These are phyloP conservation scores for Sugiyamaella boreocaroliniensis DNA, from an alignment of 805 yeast genomes.

Conservation along the genomic window DNA sequence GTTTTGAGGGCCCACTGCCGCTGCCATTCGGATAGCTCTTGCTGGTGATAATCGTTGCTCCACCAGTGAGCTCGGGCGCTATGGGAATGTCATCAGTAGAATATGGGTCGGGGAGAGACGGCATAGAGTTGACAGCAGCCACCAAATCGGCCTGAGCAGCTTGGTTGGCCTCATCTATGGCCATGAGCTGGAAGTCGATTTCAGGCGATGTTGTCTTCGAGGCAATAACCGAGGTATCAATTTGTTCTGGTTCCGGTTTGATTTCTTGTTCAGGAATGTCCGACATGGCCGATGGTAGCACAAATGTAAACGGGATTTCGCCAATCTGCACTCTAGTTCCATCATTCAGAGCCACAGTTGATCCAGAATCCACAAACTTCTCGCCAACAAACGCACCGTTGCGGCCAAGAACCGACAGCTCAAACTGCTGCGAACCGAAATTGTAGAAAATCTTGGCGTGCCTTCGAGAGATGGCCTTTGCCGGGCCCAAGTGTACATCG, in stretches of 20 bases:
- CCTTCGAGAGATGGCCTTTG: constrained; percentile 86
- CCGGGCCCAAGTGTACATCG: constrained; percentile 87
- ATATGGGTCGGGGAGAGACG: not conserved
- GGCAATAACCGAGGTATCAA: not conserved
- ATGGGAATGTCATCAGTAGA: not conserved
- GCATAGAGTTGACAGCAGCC: not conserved
- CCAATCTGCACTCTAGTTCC: constrained; percentile 77
- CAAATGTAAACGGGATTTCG: constrained; percentile 80
- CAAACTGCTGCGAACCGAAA: constrained; percentile 93
- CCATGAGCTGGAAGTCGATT: constrained; percentile 6
- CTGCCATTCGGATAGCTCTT: not conserved
- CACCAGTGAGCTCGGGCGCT: constrained; percentile 1
- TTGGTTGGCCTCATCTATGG: constrained; percentile 4
- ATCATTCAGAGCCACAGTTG: constrained; percentile 80
- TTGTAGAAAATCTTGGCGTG: constrained; percentile 96
- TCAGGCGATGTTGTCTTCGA: constrained; percentile 8
- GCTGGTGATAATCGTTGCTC: not conserved
- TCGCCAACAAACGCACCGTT: constrained; percentile 97
- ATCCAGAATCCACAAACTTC: constrained; percentile 78
- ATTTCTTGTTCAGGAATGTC: not conserved
- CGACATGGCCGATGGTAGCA: constrained; percentile 51
- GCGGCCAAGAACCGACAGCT: constrained; percentile 82
- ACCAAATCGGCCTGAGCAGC: not conserved
- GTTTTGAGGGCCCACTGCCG: constrained; percentile 31
- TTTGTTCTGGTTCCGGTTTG: constrained; percentile 2